A percentile compares a stretch with the other conserved stretches of the same genome.
Conservation (phyloP, 2,329 filamentous ascomycete genomes). For the Pseudophaeomoniella oleicola region DNA sequence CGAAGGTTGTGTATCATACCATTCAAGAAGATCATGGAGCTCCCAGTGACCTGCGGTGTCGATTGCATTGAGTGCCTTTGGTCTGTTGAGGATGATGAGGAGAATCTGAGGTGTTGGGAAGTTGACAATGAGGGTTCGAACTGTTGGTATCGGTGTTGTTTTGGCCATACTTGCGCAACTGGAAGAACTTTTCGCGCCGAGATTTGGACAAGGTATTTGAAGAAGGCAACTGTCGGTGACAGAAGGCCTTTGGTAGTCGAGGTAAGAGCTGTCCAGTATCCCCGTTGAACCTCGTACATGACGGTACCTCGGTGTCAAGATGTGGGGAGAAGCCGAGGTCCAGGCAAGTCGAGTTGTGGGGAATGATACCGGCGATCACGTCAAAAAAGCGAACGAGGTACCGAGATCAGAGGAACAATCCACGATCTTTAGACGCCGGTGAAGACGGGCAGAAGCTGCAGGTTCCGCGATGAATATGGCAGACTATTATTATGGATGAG, state of each 20-base stretch:
- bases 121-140: slow-evolving; percentile 10
- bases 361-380: no score
- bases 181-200: neutral
- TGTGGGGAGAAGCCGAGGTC: no score
- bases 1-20: slow-evolving; percentile 28
- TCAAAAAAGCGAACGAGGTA: no score
- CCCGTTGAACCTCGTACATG: no score
- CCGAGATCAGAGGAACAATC: no score
- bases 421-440: no score
- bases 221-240: neutral
- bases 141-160: neutral
- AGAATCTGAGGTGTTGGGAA: slow-evolving; percentile 31
- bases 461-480: no score
- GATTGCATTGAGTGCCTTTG: slow-evolving; percentile 29
- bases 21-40: slow-evolving; percentile 26
- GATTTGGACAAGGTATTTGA: neutral
- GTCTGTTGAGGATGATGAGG: slow-evolving; percentile 31
- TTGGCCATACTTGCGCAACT: neutral
- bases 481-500: no score
- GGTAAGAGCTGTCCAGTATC: no score
- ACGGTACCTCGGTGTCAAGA: no score
- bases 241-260: neutral
- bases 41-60: slow-evolving; percentile 25
- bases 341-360: no score
- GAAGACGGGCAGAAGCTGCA: no score